Percentiles rank a stretch among this genome's conserved stretches.
Evolutionary conservation across 1,139 yeast genomes (phyloP).

Genomic region (Suhomyces bokatorum): DNA sequence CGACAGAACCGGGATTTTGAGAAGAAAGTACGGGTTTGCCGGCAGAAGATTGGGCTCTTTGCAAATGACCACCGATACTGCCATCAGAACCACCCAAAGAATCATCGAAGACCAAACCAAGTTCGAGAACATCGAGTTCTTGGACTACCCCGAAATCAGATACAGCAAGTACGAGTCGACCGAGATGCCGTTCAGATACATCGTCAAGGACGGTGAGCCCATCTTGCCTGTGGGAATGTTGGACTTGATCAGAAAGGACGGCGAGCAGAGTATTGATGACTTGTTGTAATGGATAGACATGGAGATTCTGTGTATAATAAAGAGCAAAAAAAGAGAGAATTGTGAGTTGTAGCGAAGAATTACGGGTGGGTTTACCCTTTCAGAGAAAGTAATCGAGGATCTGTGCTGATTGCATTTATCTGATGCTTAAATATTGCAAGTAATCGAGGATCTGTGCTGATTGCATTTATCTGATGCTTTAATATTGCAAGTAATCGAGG

Average conservation of each 20-base stretch:
- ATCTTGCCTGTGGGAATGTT: conserved; percentile 92
- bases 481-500: no score
- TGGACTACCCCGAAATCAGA: conserved; percentile 92
- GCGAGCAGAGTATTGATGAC: conserved; percentile 74
- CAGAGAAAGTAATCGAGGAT: no score
- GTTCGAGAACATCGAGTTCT: conserved; percentile 75
- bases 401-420: no score
- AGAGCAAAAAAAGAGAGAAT: no score
- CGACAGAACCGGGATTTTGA: conserved; percentile 88
- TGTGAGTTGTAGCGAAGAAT: no score
- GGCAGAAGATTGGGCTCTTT: conserved; percentile 84
- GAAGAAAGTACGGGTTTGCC: conserved; percentile 73
- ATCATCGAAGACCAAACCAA: conserved; percentile 58
- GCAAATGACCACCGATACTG: conserved; percentile 98
- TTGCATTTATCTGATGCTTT: no score
- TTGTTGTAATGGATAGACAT: conserved; percentile 37
- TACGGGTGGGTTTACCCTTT: no score
- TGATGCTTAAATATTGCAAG: no score
- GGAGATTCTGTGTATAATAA: no score
- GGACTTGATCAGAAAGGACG: conserved; percentile 78
- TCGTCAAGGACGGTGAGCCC: conserved; percentile 63
- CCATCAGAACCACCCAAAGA: conserved; percentile 83
- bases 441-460: no score
- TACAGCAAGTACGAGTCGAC: conserved; percentile 88
- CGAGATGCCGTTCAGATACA: conserved; percentile 96